Conservation (phyloP, 2,329 filamentous ascomycete species). For the Podosphaera xanthii region DNA sequence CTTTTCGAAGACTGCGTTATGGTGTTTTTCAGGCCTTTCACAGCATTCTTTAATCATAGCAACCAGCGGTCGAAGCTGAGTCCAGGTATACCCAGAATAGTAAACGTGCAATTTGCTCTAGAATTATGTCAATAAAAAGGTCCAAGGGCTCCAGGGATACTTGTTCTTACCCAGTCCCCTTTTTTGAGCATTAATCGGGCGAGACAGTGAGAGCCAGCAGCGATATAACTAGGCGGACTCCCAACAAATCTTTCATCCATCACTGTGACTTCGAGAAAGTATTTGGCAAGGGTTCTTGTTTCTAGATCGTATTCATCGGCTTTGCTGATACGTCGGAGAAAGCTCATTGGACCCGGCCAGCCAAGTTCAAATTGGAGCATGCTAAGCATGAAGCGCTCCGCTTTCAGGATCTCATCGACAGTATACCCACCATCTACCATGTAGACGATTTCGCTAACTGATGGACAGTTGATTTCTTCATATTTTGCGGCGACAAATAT, state of each 20-base stretch:
- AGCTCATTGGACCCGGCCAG: constrained; percentile 98
- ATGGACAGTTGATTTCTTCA: constrained; percentile 95
- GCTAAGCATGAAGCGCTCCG: constrained; percentile 92
- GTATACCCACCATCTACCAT: constrained; percentile 92
- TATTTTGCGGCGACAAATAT: constrained; percentile 95
- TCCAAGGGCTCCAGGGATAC: not conserved
- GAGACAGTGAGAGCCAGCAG: constrained; percentile 80
- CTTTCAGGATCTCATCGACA: constrained; percentile 81
- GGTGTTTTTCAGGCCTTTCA: constrained; percentile 57
- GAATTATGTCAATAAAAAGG: constrained; percentile 3
- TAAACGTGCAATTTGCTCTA: constrained; percentile 66
- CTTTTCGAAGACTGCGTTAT: constrained; percentile 74
- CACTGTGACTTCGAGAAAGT: constrained; percentile 87
- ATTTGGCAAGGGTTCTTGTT: constrained; percentile 86
- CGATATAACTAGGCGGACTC: constrained; percentile 69
- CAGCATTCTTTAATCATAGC: constrained; percentile 72
- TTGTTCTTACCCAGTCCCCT: constrained; percentile 63
- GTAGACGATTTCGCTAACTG: constrained; percentile 84
- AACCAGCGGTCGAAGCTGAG: constrained; percentile 58
- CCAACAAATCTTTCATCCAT: constrained; percentile 97
- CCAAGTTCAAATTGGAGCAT: constrained; percentile 92
- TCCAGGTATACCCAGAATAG: constrained; percentile 82
- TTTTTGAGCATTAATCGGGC: constrained; percentile 74
- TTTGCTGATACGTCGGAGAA: constrained; percentile 89
- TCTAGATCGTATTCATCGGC: constrained; percentile 94